Conservation (phyloP, 2,329 filamentous ascomycete genomes). For the Sordariomycetes sp. region DNA sequence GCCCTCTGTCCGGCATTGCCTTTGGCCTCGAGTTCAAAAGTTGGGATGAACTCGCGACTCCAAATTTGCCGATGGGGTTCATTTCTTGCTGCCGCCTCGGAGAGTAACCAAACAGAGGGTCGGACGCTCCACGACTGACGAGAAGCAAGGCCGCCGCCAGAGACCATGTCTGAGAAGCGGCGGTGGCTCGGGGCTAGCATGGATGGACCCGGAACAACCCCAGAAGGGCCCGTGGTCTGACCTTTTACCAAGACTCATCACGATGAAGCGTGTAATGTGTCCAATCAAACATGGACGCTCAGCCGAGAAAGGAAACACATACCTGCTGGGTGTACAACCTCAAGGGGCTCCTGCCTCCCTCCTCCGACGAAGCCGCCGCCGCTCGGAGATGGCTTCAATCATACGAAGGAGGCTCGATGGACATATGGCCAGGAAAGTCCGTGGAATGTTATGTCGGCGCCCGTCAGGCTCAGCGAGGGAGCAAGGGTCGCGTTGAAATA, state of each 20-base stretch:
- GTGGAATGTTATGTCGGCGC: background rate
- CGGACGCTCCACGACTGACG: background rate
- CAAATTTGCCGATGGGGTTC: slow-evolving; percentile 1
- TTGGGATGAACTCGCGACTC: slow-evolving; percentile 1
- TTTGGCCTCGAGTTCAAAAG: slow-evolving; percentile 2
- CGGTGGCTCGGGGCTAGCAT: background rate
- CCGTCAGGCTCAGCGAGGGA: background rate
- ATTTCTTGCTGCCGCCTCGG: background rate
- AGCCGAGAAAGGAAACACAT: background rate
- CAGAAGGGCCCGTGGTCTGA: slow-evolving; percentile 5
- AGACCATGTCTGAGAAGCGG: background rate
- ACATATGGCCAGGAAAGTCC: background rate
- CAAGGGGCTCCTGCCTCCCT: background rate
- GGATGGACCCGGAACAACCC: background rate
- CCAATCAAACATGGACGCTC: background rate
- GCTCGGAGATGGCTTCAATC: background rate
- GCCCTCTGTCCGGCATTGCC: slow-evolving; percentile 1
- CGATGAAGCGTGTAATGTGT: background rate
- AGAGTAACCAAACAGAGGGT: background rate
- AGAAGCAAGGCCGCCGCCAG: background rate
- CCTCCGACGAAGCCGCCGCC: background rate
- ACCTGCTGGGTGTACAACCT: background rate
- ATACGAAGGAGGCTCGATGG: background rate
- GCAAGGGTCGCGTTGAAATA: background rate
- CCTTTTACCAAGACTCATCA: slow-evolving; percentile 7